Evolutionary conservation across 208 protist species (phyloP), one percentile per base, ranked within the genome.

Genomic region (Tritrichomonas foetus): DNA sequence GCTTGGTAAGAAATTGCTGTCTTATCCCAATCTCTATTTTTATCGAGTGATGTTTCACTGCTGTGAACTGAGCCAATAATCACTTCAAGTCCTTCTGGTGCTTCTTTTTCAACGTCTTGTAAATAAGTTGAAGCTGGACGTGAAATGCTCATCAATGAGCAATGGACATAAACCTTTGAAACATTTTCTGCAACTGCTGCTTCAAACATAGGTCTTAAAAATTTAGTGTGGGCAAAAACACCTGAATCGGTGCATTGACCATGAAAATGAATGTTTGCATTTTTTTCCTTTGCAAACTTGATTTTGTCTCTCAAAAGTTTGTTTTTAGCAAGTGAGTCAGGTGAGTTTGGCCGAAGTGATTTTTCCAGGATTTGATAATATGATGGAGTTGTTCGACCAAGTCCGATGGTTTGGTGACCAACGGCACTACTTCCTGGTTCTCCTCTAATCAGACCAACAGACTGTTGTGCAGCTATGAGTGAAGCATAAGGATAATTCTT

Each of bases 351-450:
- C 13, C 41, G 44, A 5, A 89, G 44, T 16, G 78, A 53, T 53
- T 20, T 89, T 89, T 89, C 78, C 11, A 89, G 47, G 33, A 44
- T 22, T 57, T 89, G 78, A 57, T 61, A 89, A 89, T 89, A 89
- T 47, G n/a, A 16, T 55, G 78, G 78, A 36, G 78, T 89, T 25
- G 47, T 89, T n/a, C 78, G 44, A 3, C 78, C 78, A 36, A 89
- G 78, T 3, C 78, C 78, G 8, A 89, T 53, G 22, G 78, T 89
- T 57, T 89, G 78, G 30, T 89, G 78, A 2, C 78, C 78, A 57
- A 89, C 78, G 33, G 78, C 44, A 55, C 41, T 53, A 89, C 78
- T 89, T 36, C 78, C 78, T 53, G 78, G 78, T 57, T 89, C 78
- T 39, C 78, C 78, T 13, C 78, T 0, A 16, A 89, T 89, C 1